A percentile compares a stretch with the other conserved stretches of the same genome.
Evolutionary conservation across 805 yeast genomes (phyloP).

Genomic region (Tetrapisispora phaffii): DNA sequence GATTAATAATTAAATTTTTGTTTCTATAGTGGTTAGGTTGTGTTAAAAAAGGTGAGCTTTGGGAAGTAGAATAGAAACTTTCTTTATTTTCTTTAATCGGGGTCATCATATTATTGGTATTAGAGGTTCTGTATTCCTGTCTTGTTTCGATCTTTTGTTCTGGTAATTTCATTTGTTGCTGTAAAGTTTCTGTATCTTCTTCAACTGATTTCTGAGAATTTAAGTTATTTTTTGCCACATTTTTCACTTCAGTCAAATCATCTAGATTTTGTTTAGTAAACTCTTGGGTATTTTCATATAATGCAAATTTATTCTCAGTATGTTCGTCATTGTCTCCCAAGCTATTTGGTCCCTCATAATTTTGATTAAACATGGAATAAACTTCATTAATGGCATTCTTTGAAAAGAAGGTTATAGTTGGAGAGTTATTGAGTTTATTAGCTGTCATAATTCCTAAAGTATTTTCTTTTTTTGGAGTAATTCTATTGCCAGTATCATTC

Average conservation of each 20-base stretch:
- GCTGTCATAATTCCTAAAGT: slow-evolving; percentile 3
- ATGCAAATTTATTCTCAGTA: slow-evolving; percentile 15
- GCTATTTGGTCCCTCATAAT: slow-evolving; percentile 14
- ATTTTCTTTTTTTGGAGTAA: not conserved
- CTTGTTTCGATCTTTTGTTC: not conserved
- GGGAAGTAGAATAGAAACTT: slow-evolving; percentile 1
- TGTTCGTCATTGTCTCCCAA: slow-evolving; percentile 21
- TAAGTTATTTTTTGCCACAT: not conserved
- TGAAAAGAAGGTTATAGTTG: slow-evolving; percentile 71
- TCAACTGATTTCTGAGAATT: too few species aligned
- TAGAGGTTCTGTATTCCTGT: not conserved
- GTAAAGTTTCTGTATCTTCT: not conserved
- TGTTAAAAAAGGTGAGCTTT: slow-evolving; percentile 24
- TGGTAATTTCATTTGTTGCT: not conserved
- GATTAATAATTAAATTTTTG: slow-evolving; percentile 24
- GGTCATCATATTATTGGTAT: slow-evolving; percentile 17
- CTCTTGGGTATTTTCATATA: slow-evolving; percentile 32
- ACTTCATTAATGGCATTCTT: slow-evolving; percentile 69
- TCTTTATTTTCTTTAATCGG: slow-evolving; percentile 25
- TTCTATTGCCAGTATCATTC: slow-evolving; percentile 28
- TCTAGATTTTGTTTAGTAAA: slow-evolving; percentile 26
- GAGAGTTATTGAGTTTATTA: slow-evolving; percentile 40
- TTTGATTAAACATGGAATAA: slow-evolving; percentile 59
- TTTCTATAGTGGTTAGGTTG: slow-evolving; percentile 16
- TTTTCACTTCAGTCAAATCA: slow-evolving; percentile 31